phyloP scores from a whole-genome alignment of 1,139 yeast species.

The Kluyveromyces marxianus region DNA sequence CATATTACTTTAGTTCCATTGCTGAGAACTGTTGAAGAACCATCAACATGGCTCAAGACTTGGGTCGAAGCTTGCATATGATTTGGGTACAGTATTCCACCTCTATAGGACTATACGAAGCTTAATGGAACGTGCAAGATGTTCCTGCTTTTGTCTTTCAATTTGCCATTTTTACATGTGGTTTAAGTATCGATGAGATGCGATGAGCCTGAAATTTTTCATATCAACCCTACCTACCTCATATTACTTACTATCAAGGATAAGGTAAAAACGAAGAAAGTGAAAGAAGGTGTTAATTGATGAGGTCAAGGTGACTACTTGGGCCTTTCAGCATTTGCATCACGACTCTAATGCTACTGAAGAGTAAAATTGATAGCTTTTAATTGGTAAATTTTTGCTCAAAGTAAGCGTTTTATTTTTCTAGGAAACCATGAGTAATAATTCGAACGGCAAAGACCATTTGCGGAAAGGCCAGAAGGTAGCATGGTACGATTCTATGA shows the following conservation, averaged over 20 bases:
- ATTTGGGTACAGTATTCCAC: not conserved
- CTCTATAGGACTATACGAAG: too few relatives aligned
- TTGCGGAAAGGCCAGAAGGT: constrained; percentile 45
- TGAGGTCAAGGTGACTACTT: not conserved
- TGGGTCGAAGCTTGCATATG: constrained; percentile 1
- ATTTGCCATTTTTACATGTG: too few relatives aligned
- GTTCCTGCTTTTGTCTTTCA: too few relatives aligned
- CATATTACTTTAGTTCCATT: constrained; percentile 54
- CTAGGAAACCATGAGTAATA: not conserved
- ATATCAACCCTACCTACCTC: not conserved
- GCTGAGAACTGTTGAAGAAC: constrained; percentile 56
- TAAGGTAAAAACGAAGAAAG: not conserved
- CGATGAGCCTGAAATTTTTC: constrained; percentile 5
- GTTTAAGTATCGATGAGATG: not conserved
- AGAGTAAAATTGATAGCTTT: too few relatives aligned
- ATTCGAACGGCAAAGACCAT: constrained; percentile 36
- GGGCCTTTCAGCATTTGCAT: too few relatives aligned
- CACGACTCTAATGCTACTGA: too few relatives aligned
- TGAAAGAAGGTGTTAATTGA: not conserved
- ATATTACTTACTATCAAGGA: not conserved
- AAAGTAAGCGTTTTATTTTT: not conserved
- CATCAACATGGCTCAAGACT: constrained; percentile 58
- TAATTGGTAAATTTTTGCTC: too few relatives aligned
- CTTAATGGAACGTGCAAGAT: too few relatives aligned
- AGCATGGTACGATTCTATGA: constrained; percentile 37